Evolutionary conservation across 176 grass and related monocot species (phyloP).

Genomic region (Triticum dicoccoides): DNA sequence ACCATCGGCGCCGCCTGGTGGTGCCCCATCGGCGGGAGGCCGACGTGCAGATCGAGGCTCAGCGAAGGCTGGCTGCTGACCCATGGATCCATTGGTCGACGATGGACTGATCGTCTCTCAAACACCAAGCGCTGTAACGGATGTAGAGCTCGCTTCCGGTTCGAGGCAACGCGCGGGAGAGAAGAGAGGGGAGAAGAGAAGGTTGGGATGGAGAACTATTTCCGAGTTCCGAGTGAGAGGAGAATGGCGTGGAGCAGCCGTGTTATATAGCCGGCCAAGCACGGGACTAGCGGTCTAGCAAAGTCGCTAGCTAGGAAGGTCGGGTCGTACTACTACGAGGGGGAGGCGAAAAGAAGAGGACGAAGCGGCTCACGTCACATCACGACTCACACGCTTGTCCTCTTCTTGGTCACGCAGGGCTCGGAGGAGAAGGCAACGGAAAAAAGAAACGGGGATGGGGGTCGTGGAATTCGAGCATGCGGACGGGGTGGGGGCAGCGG

Average conservation of each 20-base stretch:
- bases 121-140: not conserved
- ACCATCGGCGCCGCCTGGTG: conserved; percentile 11
- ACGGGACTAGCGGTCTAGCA: not conserved
- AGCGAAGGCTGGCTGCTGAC: conserved; percentile 55
- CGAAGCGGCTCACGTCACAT: not conserved
- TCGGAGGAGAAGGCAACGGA: not conserved
- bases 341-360: not conserved
- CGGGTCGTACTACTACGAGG: not conserved
- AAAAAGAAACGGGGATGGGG: not conserved
- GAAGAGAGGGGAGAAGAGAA: not conserved
- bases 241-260: not conserved
- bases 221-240: conserved; percentile 4
- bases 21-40: conserved; percentile 30
- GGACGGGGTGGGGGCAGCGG: not conserved
- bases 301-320: not conserved
- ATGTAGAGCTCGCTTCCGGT: not conserved
- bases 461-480: conserved; percentile 39
- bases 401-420: conserved; percentile 9
- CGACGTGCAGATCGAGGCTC: conserved; percentile 67
- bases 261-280: conserved; percentile 26
- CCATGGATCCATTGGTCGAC: conserved; percentile 51
- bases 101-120: too few species aligned
- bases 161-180: not conserved
- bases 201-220: not conserved
- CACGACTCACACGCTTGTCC: conserved; percentile 6